Base-by-base conservation (phyloP, 1,284 basidiomycete genomes). In the Ceratobasidium theobromae region DNA sequence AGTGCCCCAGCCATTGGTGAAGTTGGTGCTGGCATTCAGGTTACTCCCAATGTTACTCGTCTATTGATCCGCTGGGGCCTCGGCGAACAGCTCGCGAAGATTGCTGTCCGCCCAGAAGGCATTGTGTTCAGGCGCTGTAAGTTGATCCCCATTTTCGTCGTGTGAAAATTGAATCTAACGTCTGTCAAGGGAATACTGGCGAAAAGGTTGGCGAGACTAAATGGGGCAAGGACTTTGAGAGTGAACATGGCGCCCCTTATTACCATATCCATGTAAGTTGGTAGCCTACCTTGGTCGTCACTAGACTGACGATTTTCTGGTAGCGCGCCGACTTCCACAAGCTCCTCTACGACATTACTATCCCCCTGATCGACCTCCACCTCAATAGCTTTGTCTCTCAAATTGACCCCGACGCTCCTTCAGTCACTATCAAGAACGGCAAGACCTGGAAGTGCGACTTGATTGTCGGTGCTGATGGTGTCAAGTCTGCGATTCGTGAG, bases 391-490 rank as follows among this genome's bases (percentile, higher is more conserved):
- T 75, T 53, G 81, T 84, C 18, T 72, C 77, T 3, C 69, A 71
- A 0, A 76, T 84, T 0, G 81, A 86, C 65, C 75, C 80, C 12
- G 69, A 69, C 4, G 67, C 72, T 41, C 73, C 76, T 0, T 72
- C 74, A 1, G 74, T 84, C 3, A 79, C 75, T 0, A 75, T 81
- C 41, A 70, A 75, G 25, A 74, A 71, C 41, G 83, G 81, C 14
- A 76, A 78, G 64, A 45, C 81, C n/a, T 52, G 51, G 35, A 53
- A 70, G 6, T 79, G 77, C 0, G 83, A 86, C 70, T 69, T 85
- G 16, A 74, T 86, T 28, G 73, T 86, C 1, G 84, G 80, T 12
- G 83, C 83, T 1, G 84, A 85, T 71, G 84, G 84, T 14, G 77
- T 78, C 18, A 74, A 82, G 72, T 86, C 85, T 70, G 70, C 79